Base-by-base conservation (phyloP, 768 basidiomycete genomes). In the Psilocybe subaeruginosa region DNA sequence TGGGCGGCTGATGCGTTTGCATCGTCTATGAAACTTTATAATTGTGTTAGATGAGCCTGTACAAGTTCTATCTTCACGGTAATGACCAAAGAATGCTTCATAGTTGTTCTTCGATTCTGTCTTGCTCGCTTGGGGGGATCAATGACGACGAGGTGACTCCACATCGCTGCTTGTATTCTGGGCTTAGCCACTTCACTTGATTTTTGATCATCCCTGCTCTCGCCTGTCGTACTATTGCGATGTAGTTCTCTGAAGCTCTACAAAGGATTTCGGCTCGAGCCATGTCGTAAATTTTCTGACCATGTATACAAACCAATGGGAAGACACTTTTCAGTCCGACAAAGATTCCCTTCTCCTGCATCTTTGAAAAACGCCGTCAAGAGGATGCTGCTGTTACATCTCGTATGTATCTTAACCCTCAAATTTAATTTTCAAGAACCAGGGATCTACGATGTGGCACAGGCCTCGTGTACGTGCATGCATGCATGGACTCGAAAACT, bases 371-470 rank as follows among this genome's bases (percentile, higher is more conserved):
- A 23, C 2, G 2, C 23, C 2, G 23, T 23, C 23, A 23, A 23
- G 2, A 23, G 41, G 41, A 14, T 12, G 2, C 31, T 35, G 33
- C 8, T 27, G 46, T 23, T 30, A 30, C 29, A 63, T 43, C 56
- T 57, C 43, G 61, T 63, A 61, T 57, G 48, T 54, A 63, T 59
- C 60, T 63, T 64, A 46, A 53, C 54, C 60, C 50, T 60, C 56
- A 58, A 59, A 64, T 30, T 47, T 9, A 49, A 41, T 43, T 53
- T 37, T 39, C 33, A 43, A 37, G 54, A 53, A 29, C 37, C 33
- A 57, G 35, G 54, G 59, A 64, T 65, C 60, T 62, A 48, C 53
- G 60, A 64, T 64, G 59, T 51, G 63, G 61, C 63, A 63, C 62
- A 58, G 43, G 61, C 65, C 63, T 66, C 63, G 63, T 68, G 63